Conservation (phyloP, 768 basidiomycete genomes). For the Ramaria sp. region DNA sequence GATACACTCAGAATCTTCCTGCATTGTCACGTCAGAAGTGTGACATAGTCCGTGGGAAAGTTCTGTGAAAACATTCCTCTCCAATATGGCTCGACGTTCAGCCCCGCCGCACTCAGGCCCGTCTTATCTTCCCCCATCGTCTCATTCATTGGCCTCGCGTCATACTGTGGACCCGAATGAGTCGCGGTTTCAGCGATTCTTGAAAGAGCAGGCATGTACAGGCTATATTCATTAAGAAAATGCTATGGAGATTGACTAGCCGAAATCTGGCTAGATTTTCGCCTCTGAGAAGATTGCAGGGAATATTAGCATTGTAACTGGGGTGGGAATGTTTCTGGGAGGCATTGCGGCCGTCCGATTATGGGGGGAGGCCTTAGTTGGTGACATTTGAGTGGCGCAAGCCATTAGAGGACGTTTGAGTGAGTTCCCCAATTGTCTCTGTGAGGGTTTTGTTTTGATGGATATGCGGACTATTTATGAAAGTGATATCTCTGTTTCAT, state of each 20-base stretch:
- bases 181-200: slow-evolving; percentile 42
- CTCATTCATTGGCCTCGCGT: slow-evolving; percentile 29
- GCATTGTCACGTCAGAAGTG: too few species aligned
- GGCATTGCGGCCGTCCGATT: slow-evolving; percentile 62
- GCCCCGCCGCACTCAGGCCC: slow-evolving; percentile 45
- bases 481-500: too few species aligned
- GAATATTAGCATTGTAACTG: slow-evolving; percentile 61
- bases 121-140: slow-evolving; percentile 43
- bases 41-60: too few species aligned
- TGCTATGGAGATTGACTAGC: not conserved
- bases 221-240: not conserved
- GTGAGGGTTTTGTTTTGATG: not conserved
- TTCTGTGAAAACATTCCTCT: not conserved
- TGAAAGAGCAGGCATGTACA: slow-evolving; percentile 48
- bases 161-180: slow-evolving; percentile 46
- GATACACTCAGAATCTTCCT: too few species aligned
- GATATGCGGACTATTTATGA: not conserved
- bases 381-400: slow-evolving; percentile 1
- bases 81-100: slow-evolving; percentile 57
- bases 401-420: not conserved
- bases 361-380: slow-evolving; percentile 69
- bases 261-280: slow-evolving; percentile 2
- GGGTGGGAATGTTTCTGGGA: slow-evolving; percentile 54
- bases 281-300: slow-evolving; percentile 67
- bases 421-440: not conserved